Evolutionary conservation across 73 alveolate genomes (phyloP), one percentile per base, ranked within the genome.

Genomic region (Stentor roeselii): DNA sequence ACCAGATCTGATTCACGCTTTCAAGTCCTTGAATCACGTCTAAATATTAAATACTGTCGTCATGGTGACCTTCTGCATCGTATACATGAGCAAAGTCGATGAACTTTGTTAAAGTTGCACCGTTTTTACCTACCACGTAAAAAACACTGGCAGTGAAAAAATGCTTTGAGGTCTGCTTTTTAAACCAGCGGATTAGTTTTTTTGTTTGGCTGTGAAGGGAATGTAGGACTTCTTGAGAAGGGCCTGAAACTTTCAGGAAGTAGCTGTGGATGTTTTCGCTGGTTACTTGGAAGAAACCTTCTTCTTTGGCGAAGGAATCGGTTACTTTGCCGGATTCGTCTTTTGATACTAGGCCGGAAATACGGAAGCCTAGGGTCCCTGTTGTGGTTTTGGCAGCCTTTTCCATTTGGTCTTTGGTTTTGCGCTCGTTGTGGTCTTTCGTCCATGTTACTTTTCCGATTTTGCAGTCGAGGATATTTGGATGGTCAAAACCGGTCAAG

Each of bases 391-490:
- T 76, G 21, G n/a, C 59, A 14, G 74, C 60, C 39, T 76, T 76
- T 39, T 41, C 39, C 30, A 36, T n/a, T 35, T 76, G 74, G n/a
- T 41, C 30, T 37, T 1, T 34, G 30, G 75, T 76, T 76, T 76
- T 76, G 2, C 15, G n/a, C 3, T 76, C 60, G 39, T 76, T 76
- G 39, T 37, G 84, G 41, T 67, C 80, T n/a, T 34, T 14, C 14
- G 84, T 76, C 60, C 74, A 76, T 15, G 84, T 76, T 0, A 76
- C 60, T 39, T 37, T 41, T n/a, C 84, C 84, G 11, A 76, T 39
- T 76, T 76, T 76, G 67, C 60, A 39, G 3, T 76, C 84, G 21
- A 76, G n/a, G 15, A 76, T 35, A 34, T 41, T 39, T 21, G 84
- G 84, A 35, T 76, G 60, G 21, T 76, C 74, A 76, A 21, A 76